phyloP scores from a whole-genome alignment of 2,329 filamentous ascomycete species.

The Lecanosticta acicola region DNA sequence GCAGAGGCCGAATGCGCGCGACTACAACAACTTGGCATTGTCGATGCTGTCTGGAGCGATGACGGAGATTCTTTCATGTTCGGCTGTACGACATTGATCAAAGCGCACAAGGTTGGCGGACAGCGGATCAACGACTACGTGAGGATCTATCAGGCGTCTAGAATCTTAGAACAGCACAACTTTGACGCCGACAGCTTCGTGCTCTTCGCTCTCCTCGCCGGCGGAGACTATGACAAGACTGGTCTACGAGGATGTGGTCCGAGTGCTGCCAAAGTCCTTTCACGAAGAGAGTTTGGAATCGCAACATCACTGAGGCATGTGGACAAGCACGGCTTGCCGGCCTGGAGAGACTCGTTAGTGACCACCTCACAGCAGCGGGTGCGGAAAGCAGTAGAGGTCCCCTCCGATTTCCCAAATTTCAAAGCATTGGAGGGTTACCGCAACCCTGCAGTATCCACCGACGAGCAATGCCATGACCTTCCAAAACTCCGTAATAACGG shows the following conservation, averaged over 20 bases:
- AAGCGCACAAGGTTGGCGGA: slow-evolving; percentile 29
- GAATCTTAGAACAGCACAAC: slow-evolving; percentile 26
- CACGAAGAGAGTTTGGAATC: slow-evolving; percentile 31
- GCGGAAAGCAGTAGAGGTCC: slow-evolving; percentile 14
- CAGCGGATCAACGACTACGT: slow-evolving; percentile 34
- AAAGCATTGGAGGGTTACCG: slow-evolving; percentile 35
- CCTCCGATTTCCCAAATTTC: slow-evolving; percentile 24
- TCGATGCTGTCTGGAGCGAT: slow-evolving; percentile 47
- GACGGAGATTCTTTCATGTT: slow-evolving; percentile 47
- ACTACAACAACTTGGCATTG: slow-evolving; percentile 40
- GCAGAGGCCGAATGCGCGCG: slow-evolving; percentile 44
- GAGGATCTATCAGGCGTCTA: slow-evolving; percentile 29
- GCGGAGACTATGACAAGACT: slow-evolving; percentile 38
- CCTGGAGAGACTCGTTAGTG: slow-evolving; percentile 28
- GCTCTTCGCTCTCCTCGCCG: slow-evolving; percentile 38
- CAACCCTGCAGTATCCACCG: slow-evolving; percentile 32
- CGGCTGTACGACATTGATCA: slow-evolving; percentile 41
- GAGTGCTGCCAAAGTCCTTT: slow-evolving; percentile 26
- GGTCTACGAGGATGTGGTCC: slow-evolving; percentile 37
- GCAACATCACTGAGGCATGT: slow-evolving; percentile 22
- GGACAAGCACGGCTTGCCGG: slow-evolving; percentile 19
- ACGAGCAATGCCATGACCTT: slow-evolving; percentile 28
- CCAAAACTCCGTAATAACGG: slow-evolving; percentile 26
- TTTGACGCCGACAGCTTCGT: slow-evolving; percentile 36
- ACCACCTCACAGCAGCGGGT: slow-evolving; percentile 1